These are phyloP conservation scores for Anthracocystis setariae DNA, from an alignment of 1,284 basidiomycete species.

Conservation along the genomic window DNA sequence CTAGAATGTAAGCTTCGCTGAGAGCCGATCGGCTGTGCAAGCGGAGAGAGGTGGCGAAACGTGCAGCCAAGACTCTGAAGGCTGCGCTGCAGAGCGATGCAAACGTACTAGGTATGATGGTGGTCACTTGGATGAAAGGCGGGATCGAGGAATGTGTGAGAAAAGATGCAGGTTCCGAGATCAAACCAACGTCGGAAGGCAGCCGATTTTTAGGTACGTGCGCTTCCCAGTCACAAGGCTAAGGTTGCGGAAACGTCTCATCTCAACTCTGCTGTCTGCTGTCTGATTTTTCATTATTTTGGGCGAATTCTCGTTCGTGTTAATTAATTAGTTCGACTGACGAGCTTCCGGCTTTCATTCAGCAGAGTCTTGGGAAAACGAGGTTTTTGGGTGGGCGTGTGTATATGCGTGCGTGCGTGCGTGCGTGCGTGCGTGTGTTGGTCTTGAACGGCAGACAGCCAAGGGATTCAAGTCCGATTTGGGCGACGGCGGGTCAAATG, in stretches of 20 bases:
- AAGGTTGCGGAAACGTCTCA: not conserved
- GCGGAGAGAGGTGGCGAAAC: not conserved
- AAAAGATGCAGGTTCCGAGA: not conserved
- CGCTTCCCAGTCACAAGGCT: slow-evolving; percentile 1
- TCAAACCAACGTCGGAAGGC: not conserved
- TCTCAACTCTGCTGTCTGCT: slow-evolving; percentile 1
- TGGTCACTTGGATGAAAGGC: not conserved
- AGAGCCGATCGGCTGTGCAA: not conserved
- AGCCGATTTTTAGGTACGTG: slow-evolving; percentile 1
- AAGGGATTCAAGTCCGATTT: not conserved
- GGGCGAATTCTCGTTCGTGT: no score
- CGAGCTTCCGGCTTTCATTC: not conserved
- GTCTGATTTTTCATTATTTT: not conserved
- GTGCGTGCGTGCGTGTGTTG: slow-evolving; percentile 4
- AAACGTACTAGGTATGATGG: not conserved
- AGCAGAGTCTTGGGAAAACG: not conserved
- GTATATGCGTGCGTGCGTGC: not conserved
- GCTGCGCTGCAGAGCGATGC: not conserved
- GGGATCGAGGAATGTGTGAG: not conserved
- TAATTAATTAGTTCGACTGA: no score
- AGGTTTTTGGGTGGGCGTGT: not conserved
- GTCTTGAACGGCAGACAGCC: not conserved
- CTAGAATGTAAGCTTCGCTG: not conserved
- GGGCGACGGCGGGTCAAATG: no score
- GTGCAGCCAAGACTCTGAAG: not conserved